These are phyloP conservation scores for Aspergillus clavatus DNA, from an alignment of 2,329 filamentous ascomycete species.

Conservation along the genomic window DNA sequence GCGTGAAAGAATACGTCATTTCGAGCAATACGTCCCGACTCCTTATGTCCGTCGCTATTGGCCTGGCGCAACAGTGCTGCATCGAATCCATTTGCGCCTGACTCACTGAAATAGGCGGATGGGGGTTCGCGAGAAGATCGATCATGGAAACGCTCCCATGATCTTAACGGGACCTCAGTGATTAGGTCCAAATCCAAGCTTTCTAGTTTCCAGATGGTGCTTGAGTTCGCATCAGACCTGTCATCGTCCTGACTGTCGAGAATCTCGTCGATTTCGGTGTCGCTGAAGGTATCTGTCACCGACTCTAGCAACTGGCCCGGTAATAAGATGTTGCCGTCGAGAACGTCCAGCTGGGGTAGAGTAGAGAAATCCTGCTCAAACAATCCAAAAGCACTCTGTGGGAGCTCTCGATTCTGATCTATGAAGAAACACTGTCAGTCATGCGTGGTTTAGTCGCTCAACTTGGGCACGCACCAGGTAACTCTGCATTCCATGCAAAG, in stretches of 20 bases:
- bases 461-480: constrained; percentile 28
- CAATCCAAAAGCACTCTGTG: constrained; percentile 17
- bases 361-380: constrained; percentile 23
- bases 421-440: constrained; percentile 2
- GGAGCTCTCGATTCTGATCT: constrained; percentile 25
- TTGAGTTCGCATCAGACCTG: constrained; percentile 10
- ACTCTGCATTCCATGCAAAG: constrained; percentile 31
- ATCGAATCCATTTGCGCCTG: constrained; percentile 38
- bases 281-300: constrained; percentile 15
- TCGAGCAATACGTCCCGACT: constrained; percentile 30
- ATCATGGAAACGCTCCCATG: constrained; percentile 41
- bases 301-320: constrained; percentile 17
- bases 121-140: constrained; percentile 26
- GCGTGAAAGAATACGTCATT: constrained; percentile 38
- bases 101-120: constrained; percentile 43
- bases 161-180: constrained; percentile 23
- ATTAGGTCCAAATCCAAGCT: constrained; percentile 13
- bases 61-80: constrained; percentile 30
- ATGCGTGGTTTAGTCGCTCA: not conserved
- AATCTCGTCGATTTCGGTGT: constrained; percentile 17
- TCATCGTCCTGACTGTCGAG: constrained; percentile 18
- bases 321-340: constrained; percentile 22
- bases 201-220: constrained; percentile 35
- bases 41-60: constrained; percentile 15
- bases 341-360: constrained; percentile 32